Evolutionary conservation across 2,329 filamentous ascomycete species (phyloP).

Genomic region (Blastomyces gilchristii): DNA sequence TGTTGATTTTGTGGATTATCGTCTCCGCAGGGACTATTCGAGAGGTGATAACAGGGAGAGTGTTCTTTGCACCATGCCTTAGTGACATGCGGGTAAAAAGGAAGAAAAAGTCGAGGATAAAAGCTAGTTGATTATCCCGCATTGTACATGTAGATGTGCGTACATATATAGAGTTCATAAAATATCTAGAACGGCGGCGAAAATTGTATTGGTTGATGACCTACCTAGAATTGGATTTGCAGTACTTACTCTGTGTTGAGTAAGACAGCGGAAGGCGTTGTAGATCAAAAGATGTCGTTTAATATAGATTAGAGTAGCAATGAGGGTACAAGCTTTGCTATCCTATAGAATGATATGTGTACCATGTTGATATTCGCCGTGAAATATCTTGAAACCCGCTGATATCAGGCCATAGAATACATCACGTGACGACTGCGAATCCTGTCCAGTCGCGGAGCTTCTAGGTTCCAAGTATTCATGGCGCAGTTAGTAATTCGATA

Average conservation of each 20-base stretch:
- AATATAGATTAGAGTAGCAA: not conserved
- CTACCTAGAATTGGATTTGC: not conserved
- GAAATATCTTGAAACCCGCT: no score
- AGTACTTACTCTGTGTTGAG: not conserved
- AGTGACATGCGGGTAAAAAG: constrained; percentile 4
- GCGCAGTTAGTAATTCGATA: not conserved
- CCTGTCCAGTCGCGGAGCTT: no score
- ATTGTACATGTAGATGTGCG: not conserved
- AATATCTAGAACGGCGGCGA: not conserved
- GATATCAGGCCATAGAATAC: not conserved
- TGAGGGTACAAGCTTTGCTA: not conserved
- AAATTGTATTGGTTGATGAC: not conserved
- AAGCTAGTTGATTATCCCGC: not conserved
- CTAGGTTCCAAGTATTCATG: no score
- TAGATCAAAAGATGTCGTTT: not conserved
- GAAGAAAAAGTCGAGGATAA: not conserved
- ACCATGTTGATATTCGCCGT: not conserved
- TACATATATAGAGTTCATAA: not conserved
- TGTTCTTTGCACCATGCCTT: constrained; percentile 49
- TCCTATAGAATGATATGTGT: not conserved
- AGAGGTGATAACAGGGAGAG: constrained; percentile 39
- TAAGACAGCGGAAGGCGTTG: not conserved
- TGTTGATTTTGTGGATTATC: constrained; percentile 48
- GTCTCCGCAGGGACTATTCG: constrained; percentile 42
- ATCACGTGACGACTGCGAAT: not conserved